phyloP scores from a whole-genome alignment of 2,329 filamentous ascomycete genomes.

The Ustilaginoidea virens region DNA sequence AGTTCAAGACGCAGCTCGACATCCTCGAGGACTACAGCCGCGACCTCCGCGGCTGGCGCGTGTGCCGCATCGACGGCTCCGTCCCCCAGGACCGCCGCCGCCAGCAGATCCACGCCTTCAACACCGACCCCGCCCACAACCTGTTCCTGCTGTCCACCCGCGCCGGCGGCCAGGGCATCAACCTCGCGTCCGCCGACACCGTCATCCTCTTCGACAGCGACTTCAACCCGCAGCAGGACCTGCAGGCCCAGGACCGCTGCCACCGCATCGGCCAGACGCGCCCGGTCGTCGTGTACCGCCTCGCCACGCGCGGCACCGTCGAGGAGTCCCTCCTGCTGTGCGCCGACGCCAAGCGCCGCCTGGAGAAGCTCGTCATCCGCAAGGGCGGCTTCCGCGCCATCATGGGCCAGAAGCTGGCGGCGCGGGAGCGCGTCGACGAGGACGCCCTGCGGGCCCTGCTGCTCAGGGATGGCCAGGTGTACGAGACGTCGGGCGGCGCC shows the following conservation, averaged over 20 bases:
- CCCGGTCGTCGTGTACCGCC: constrained; percentile 83
- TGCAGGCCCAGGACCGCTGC: constrained; percentile 90
- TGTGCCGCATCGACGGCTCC: constrained; percentile 81
- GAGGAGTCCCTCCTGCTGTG: constrained; percentile 77
- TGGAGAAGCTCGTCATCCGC: constrained; percentile 91
- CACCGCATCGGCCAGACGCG: constrained; percentile 88
- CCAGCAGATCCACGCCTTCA: constrained; percentile 59
- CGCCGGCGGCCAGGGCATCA: constrained; percentile 90
- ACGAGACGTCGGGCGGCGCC: constrained; percentile 40
- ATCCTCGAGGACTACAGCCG: constrained; percentile 74
- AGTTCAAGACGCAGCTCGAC: constrained; percentile 90
- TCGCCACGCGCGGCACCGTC: constrained; percentile 85
- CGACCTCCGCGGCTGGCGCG: constrained; percentile 61
- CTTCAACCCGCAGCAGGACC: constrained; percentile 93
- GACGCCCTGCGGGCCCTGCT: constrained; percentile 47
- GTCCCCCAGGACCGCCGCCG: constrained; percentile 61
- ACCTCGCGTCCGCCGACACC: constrained; percentile 79
- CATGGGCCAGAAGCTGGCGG: constrained; percentile 46
- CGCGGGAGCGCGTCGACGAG: constrained; percentile 38
- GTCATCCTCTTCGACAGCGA: constrained; percentile 80
- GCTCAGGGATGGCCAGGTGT: constrained; percentile 56
- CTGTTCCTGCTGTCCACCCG: constrained; percentile 82
- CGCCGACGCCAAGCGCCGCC: constrained; percentile 77
- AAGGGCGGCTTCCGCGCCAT: constrained; percentile 72
- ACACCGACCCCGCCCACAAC: constrained; percentile 46